Conservation (phyloP, 225 moss, liverwort and hornwort genomes). For the Ulota crispa region DNA sequence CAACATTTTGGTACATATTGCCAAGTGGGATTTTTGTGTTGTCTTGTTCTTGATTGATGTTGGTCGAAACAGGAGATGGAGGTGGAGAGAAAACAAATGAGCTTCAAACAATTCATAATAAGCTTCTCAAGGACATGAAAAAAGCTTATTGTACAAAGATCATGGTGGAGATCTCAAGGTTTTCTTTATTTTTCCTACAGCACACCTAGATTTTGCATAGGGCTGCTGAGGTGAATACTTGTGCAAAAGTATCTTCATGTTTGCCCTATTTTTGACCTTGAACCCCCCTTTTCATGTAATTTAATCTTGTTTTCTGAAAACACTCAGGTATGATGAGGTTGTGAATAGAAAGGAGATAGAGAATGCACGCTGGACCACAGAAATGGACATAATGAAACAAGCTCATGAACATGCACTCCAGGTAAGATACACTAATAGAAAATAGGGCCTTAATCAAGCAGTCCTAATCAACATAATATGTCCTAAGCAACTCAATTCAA, state of each 20-base stretch:
- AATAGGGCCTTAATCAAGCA: too few relatives aligned
- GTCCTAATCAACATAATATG: too few relatives aligned
- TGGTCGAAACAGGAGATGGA: constrained; percentile 54
- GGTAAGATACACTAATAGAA: neutral
- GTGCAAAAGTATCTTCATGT: neutral
- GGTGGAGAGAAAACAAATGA: constrained; percentile 61
- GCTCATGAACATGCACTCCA: constrained; percentile 41
- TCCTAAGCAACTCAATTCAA: too few relatives aligned
- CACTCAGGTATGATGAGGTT: constrained; percentile 36
- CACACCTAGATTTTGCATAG: neutral
- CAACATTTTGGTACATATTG: neutral
- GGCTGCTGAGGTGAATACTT: neutral
- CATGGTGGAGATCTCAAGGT: constrained; percentile 79
- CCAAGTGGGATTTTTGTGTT: neutral
- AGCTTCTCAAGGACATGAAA: constrained; percentile 68
- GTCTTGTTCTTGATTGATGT: neutral
- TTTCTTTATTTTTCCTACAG: neutral
- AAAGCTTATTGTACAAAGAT: constrained; percentile 73
- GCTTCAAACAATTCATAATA: constrained; percentile 52
- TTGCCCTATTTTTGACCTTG: neutral
- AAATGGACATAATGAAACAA: constrained; percentile 33
- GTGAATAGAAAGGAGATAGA: constrained; percentile 26
- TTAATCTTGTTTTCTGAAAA: neutral
- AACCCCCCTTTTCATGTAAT: neutral
- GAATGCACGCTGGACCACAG: constrained; percentile 33